Conservation (phyloP, 306 rosid species). For the Quercus berberidifolia region DNA sequence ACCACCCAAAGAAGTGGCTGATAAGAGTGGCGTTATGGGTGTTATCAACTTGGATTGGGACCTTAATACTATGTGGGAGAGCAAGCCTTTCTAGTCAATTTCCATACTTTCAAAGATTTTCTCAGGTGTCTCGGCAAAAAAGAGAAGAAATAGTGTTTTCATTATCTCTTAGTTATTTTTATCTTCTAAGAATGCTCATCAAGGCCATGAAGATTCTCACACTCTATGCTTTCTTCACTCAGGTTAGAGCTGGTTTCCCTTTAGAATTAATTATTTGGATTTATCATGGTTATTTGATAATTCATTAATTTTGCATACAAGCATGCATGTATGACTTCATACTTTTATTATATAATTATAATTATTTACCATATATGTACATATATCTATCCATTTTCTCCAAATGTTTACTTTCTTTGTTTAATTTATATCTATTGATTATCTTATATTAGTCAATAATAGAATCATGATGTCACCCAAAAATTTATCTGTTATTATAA, state of each 20-base stretch:
- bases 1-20: slow-evolving; percentile 50
- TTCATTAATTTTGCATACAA: not conserved
- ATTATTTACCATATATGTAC: too few relatives aligned
- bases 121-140: slow-evolving; percentile 21
- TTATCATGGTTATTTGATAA: too few relatives aligned
- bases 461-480: not conserved
- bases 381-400: too few relatives aligned
- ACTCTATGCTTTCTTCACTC: slow-evolving; percentile 60
- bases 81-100: slow-evolving; percentile 28
- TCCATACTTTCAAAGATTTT: slow-evolving; percentile 44
- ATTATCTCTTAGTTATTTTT: slow-evolving; percentile 46
- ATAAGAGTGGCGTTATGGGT: slow-evolving; percentile 37
- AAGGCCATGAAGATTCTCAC: slow-evolving; percentile 50
- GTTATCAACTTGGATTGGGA: slow-evolving; percentile 64
- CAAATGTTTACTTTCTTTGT: not conserved
- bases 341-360: not conserved
- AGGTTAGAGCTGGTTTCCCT: slow-evolving; percentile 32
- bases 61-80: slow-evolving; percentile 47
- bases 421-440: too few relatives aligned
- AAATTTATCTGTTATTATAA: too few relatives aligned
- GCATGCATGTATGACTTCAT: not conserved
- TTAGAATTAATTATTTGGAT: not conserved
- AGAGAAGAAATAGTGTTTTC: slow-evolving; percentile 44
- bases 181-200: slow-evolving; percentile 40
- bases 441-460: not conserved